Evolutionary conservation across 108 stramenopile genomes (phyloP), one percentile per base, ranked within the genome.

Genomic region (Cyclotella choctawhatcheeana): DNA sequence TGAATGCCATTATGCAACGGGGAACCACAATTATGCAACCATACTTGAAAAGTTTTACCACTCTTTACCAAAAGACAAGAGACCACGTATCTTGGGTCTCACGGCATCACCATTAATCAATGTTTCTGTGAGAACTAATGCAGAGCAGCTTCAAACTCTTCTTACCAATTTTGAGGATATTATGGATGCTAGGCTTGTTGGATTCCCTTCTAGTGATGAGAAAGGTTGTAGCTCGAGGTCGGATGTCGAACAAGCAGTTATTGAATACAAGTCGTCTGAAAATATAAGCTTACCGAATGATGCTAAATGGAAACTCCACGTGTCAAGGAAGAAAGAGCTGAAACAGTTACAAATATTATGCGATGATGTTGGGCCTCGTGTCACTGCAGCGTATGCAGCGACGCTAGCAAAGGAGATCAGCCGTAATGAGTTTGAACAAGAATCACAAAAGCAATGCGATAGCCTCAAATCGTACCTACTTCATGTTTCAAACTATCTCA

Each of bases 31-130:
- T 12, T 85, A 85, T 59, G 74, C 73, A 6, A 58, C 70, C 14
- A 72, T 89, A 21, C 75, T 89, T 77, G 21, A 72, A 18, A 79
- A 85, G 17, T 89, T 71, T 61, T 89, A 89, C 51, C 85, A 85
- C 61, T 20, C 73, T 2, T 20, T 83, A 18, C 72, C 70, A 1
- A 33, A 59, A 47, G 69, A 82, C 1, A 14, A 74, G 25, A 63
- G 85, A 12, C 88, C 88, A 0, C 76, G 73, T 8, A 71, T 89
- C 26, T 51, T 89, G 53, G 88, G 88, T 47, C 40, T 89, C 61
- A 89, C 88, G 3, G 88, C 88, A 13, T 89, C 88, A 17, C 88
- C 88, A 14, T 55, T 89, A 31, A 65, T 86, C 40, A 82, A 79
- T 58, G 70, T 89, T 20, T 77, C 81, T 50, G 29, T 64, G 12